These are phyloP conservation scores for Cladosporium sp. DNA, from an alignment of 2,329 filamentous ascomycete species.

Conservation along the genomic window DNA sequence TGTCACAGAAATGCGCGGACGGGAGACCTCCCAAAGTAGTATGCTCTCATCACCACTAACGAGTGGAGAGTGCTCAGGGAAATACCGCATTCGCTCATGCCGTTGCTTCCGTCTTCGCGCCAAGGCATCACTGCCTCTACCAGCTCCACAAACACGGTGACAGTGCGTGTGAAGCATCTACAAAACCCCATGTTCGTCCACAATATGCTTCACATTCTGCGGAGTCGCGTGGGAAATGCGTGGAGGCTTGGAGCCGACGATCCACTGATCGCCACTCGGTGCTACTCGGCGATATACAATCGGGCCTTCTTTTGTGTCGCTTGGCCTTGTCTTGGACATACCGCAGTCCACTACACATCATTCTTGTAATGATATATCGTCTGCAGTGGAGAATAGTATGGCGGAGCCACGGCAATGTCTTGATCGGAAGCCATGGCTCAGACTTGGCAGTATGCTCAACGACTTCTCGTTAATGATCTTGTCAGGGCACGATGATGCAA, in stretches of 20 bases:
- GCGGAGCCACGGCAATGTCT: not conserved
- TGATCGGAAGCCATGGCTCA: not conserved
- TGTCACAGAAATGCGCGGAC: too few relatives aligned
- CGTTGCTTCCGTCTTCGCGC: not conserved
- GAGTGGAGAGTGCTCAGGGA: not conserved
- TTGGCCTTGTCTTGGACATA: constrained; percentile 1
- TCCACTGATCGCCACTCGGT: constrained; percentile 8
- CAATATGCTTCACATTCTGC: not conserved
- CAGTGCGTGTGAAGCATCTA: not conserved
- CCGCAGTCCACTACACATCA: not conserved
- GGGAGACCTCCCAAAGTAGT: too few relatives aligned
- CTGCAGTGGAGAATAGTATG: not conserved
- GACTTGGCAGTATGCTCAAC: constrained; percentile 3
- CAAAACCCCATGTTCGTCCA: constrained; percentile 4
- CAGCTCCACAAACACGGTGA: not conserved
- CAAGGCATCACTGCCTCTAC: not conserved
- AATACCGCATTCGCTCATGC: not conserved
- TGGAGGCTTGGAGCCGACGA: not conserved
- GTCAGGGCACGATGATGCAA: not conserved
- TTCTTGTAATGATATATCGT: not conserved
- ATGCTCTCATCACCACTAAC: too few relatives aligned
- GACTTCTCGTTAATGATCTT: not conserved
- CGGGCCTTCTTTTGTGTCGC: not conserved
- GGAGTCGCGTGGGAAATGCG: constrained; percentile 4
- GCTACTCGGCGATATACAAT: constrained; percentile 5